Percentiles rank a stretch among this genome's conserved stretches.
phyloP scores from a whole-genome alignment of 345 rosid genomes.

The Angophora floribunda region DNA sequence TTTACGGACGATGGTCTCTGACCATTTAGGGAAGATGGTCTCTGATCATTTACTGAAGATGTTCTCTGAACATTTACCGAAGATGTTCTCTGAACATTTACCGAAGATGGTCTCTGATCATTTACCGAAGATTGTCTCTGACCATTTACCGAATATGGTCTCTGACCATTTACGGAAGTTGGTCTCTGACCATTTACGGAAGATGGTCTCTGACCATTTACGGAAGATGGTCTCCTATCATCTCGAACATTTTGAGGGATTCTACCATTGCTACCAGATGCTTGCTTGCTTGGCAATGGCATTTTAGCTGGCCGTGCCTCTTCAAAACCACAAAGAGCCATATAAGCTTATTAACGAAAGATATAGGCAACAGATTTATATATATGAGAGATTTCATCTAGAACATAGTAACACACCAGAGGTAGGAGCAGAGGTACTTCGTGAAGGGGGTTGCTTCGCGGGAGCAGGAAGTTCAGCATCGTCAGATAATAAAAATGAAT shows the following conservation, averaged over 20 bases:
- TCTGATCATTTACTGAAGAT: neutral
- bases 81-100: neutral
- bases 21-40: neutral
- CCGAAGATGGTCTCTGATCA: neutral
- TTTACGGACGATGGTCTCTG: neutral
- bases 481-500: slow-evolving; percentile 77
- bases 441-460: slow-evolving; percentile 34
- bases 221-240: slow-evolving; percentile 26
- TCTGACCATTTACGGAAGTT: neutral
- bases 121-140: slow-evolving; percentile 7
- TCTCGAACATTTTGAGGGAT: slow-evolving; percentile 26
- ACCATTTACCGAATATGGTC: neutral
- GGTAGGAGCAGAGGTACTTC: slow-evolving; percentile 19
- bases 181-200: neutral
- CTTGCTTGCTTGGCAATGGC: slow-evolving; percentile 38
- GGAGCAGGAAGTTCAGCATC: slow-evolving; percentile 64
- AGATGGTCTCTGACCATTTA: neutral
- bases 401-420: slow-evolving; percentile 44
- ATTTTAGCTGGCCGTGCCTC: slow-evolving; percentile 52
- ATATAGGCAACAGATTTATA: neutral
- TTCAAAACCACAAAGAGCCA: slow-evolving; percentile 69
- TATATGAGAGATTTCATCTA: neutral
- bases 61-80: neutral
- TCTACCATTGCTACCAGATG: slow-evolving; percentile 32
- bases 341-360: slow-evolving; percentile 37